A percentile compares a stretch with the other conserved stretches of the same genome.
These are phyloP conservation scores for Apophysomyces sp. DNA, from an alignment of 371 early-diverging fungal species.

Conservation along the genomic window DNA sequence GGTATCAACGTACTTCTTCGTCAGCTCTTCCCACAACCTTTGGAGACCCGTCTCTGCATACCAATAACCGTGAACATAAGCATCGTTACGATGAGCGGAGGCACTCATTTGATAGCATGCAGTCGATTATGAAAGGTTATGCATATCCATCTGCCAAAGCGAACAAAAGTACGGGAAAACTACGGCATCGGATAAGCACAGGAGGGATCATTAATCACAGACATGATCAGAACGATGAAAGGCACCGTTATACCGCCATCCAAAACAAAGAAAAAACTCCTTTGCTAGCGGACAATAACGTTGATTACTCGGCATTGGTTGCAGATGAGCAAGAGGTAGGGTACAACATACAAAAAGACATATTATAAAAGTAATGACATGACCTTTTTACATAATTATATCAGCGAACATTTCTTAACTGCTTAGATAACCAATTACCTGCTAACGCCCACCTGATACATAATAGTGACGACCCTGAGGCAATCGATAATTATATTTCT, in stretches of 20 bases:
- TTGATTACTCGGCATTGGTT: not conserved
- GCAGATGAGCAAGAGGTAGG: not conserved
- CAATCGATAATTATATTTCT: not conserved
- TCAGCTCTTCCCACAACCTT: not conserved
- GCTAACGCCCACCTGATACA: not conserved
- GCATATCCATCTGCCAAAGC: not conserved
- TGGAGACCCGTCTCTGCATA: not conserved
- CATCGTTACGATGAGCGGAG: not conserved
- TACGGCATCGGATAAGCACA: not conserved
- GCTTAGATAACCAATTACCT: not conserved
- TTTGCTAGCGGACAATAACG: not conserved
- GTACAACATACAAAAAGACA: too few relatives aligned
- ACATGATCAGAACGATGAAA: not conserved
- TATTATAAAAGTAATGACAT: too few relatives aligned
- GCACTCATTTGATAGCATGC: slow-evolving; percentile 17
- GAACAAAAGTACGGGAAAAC: not conserved
- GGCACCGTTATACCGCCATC: not conserved
- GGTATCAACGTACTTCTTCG: slow-evolving; percentile 12
- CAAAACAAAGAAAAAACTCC: not conserved
- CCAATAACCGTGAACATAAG: not conserved
- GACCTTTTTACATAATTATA: not conserved
- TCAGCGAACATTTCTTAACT: not conserved
- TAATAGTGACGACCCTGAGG: not conserved
- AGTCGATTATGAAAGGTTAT: not conserved
- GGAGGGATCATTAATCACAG: not conserved